Conservation (phyloP, 176 grass and related monocot genomes). For the Guadua angustifolia region DNA sequence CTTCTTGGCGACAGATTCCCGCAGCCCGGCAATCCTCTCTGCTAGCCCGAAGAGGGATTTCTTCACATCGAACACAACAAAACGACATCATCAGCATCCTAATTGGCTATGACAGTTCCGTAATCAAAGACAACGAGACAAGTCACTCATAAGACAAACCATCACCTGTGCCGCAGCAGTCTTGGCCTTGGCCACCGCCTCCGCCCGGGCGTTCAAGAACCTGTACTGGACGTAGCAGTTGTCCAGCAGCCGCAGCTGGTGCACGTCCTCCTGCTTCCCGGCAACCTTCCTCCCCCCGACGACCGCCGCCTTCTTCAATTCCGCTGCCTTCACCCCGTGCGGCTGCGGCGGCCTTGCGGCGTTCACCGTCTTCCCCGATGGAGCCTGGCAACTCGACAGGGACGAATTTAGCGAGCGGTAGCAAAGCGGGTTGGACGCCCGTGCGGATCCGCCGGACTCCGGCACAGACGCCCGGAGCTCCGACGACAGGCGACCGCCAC, state of each 20-base stretch:
- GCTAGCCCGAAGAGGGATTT: slow-evolving; percentile 64
- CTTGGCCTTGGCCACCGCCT: slow-evolving; percentile 48
- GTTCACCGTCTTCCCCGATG: slow-evolving; percentile 23
- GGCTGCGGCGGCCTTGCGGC: slow-evolving; percentile 69
- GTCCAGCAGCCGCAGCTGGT: slow-evolving; percentile 71
- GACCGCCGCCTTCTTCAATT: slow-evolving; percentile 47
- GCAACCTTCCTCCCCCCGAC: slow-evolving; percentile 52
- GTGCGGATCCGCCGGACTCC: slow-evolving; percentile 44
- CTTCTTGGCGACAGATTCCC: slow-evolving; percentile 57
- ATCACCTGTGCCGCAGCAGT: slow-evolving; percentile 59
- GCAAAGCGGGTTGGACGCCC: slow-evolving; percentile 68
- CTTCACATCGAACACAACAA: slow-evolving; percentile 39
- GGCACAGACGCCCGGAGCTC: slow-evolving; percentile 85
- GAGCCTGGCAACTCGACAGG: slow-evolving; percentile 49
- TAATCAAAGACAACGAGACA: background rate
- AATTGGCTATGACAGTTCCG: background rate
- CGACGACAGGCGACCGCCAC: slow-evolving; percentile 38
- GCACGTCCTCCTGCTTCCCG: slow-evolving; percentile 67
- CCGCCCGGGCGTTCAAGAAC: slow-evolving; percentile 65
- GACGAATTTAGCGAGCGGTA: slow-evolving; percentile 75
- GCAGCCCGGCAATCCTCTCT: slow-evolving; percentile 33
- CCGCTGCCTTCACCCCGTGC: slow-evolving; percentile 47
- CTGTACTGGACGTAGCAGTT: slow-evolving; percentile 68
- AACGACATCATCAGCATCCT: background rate
- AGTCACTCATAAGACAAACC: background rate